Base-by-base conservation (phyloP, 441 rosid genomes). In the Sinapis alba region DNA sequence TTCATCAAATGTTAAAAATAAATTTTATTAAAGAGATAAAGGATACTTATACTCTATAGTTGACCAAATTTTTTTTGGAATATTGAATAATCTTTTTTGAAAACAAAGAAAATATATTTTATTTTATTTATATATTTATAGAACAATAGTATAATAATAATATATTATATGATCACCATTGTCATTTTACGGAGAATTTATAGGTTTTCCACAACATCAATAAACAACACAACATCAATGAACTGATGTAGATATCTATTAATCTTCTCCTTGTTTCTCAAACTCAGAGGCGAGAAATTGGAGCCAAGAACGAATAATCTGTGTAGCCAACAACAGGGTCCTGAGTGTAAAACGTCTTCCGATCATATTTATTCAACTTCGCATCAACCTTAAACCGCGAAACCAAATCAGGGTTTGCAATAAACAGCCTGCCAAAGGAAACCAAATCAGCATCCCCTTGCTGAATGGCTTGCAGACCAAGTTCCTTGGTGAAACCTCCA, bases 391-490 rank as follows among this genome's bases (percentile, higher is more conserved):
- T 50, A 50, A 50, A 50, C 56, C 56, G 56, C 5, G 23, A 50
- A 50, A 50, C 23, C 56, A 50, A 18, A 18, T 50, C 56, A 0
- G 56, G 56, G 56, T 50, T 50, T 50, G 56, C 56, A 50, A 50
- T 50, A 50, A 50, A 50, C 56, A 50, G 56, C 23, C 56, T 18
- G 23, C 56, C 56, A 50, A 50, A 50, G 56, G 56, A 50, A 18
- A 50, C 56, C 56, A 50, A 7, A 50, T 50, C 56, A 50, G 56
- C 56, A 50, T 7, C 56, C 56, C 56, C 56, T 50, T 50, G 56
- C 56, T 7, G 56, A 50, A 50, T 18, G 23, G 56, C 56, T 50
- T 50, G 56, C 56, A 50, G 16, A 18, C 56, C 56, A 50, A 50
- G 56, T 8, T 50, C 56, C 56, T 50, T 50, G 56, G 3, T 18